These are phyloP conservation scores for Tolypocladium pustulatum DNA, from an alignment of 2,329 filamentous ascomycete genomes.

Conservation along the genomic window DNA sequence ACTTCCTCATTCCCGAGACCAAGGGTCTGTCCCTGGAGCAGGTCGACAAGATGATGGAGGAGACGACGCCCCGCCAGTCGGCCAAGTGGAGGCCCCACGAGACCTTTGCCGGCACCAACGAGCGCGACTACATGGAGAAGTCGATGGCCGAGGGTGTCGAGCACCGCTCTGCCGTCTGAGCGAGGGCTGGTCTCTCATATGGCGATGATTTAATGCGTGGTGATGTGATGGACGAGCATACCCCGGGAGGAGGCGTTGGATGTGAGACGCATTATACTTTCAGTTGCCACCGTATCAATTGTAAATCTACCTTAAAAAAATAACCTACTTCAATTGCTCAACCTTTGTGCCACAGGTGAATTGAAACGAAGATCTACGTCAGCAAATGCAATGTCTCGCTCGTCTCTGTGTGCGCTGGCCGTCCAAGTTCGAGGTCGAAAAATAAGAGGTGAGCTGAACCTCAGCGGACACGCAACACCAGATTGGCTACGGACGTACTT, in stretches of 20 bases:
- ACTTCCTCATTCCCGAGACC: conserved; percentile 65
- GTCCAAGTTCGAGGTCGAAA: too few relatives aligned
- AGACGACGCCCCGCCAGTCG: conserved; percentile 67
- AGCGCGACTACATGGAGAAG: conserved; percentile 21
- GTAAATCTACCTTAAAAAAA: neutral
- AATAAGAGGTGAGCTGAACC: too few relatives aligned
- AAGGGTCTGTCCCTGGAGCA: conserved; percentile 71
- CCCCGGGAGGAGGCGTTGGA: neutral
- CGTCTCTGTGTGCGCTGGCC: too few relatives aligned
- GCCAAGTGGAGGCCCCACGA: conserved; percentile 63
- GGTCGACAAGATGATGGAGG: conserved; percentile 82
- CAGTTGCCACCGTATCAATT: neutral
- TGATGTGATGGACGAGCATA: neutral
- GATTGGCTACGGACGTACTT: too few relatives aligned
- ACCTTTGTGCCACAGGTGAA: neutral
- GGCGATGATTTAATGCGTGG: neutral
- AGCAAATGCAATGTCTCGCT: too few relatives aligned
- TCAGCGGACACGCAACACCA: too few relatives aligned
- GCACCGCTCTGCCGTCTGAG: conserved; percentile 21
- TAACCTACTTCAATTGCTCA: neutral
- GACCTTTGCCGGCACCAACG: conserved; percentile 52
- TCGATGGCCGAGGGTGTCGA: conserved; percentile 14
- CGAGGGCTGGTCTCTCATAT: neutral
- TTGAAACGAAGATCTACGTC: neutral
- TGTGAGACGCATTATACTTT: neutral